Evolutionary conservation across 306 rosid species (phyloP).

Genomic region (Rosa persica): DNA sequence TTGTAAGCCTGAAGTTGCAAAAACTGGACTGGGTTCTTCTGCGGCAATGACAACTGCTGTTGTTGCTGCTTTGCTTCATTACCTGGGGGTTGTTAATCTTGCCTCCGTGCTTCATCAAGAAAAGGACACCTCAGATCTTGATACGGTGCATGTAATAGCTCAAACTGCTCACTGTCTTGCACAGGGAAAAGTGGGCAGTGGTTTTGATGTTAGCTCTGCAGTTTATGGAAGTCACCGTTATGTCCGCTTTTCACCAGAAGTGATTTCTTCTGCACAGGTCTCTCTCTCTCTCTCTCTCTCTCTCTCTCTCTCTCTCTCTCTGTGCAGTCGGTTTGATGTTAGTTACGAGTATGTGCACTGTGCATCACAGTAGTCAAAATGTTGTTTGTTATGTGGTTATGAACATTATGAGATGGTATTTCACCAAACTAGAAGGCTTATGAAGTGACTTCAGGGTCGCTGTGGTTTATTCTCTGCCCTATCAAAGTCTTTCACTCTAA

Average conservation of each 20-base stretch:
- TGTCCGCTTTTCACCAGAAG: constrained; percentile 96
- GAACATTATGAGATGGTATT: constrained; percentile 4
- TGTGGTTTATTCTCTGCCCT: too few relatives aligned
- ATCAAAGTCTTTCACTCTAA: too few relatives aligned
- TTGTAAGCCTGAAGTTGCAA: constrained; percentile 93
- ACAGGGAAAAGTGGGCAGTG: constrained; percentile 98
- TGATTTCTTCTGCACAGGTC: constrained; percentile 87
- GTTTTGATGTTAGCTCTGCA: constrained; percentile 98
- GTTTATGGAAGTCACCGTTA: constrained; percentile 99
- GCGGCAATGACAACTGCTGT: constrained; percentile 99
- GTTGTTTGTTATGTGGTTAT: constrained; percentile 17
- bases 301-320: too few relatives aligned
- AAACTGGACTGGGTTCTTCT: constrained; percentile 98
- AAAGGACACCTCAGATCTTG: constrained; percentile 53
- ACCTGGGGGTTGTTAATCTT: constrained; percentile 73
- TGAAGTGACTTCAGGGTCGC: not conserved
- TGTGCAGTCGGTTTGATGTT: not conserved
- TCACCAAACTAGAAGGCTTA: too few relatives aligned
- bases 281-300: constrained; percentile 11
- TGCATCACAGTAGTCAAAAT: constrained; percentile 14
- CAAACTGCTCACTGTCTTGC: constrained; percentile 97
- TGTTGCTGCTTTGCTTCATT: constrained; percentile 94
- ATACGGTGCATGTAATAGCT: constrained; percentile 83
- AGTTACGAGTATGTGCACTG: not conserved
- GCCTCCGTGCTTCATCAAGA: constrained; percentile 36